These are phyloP conservation scores for Crotalaria pallida DNA, from an alignment of 306 rosid genomes.

Conservation along the genomic window DNA sequence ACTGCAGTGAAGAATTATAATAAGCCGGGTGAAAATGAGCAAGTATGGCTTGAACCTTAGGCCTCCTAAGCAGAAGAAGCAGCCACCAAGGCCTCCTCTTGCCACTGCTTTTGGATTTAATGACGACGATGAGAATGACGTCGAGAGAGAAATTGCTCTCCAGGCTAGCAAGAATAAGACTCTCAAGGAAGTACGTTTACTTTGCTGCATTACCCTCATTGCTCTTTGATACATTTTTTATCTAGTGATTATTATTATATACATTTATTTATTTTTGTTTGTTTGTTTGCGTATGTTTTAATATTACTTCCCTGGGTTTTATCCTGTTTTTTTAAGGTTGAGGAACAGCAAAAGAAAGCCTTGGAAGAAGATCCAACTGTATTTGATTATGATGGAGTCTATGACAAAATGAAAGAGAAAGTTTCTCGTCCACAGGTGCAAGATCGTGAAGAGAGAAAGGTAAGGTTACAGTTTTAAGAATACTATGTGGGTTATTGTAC, in stretches of 20 bases:
- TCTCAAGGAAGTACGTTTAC: conserved; percentile 58
- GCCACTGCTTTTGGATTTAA: conserved; percentile 60
- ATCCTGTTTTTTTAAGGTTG: conserved; percentile 44
- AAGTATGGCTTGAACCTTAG: conserved; percentile 84
- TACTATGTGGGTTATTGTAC: no score
- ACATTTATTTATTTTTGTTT: no score
- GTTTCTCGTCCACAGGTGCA: conserved; percentile 48
- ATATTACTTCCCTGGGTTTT: conserved; percentile 2
- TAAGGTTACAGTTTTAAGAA: conserved; percentile 6
- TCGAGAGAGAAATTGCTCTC: conserved; percentile 76
- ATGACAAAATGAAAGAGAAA: conserved; percentile 78
- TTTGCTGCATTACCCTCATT: background rate
- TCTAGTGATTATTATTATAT: background rate
- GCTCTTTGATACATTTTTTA: background rate
- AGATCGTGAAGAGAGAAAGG: conserved; percentile 77
- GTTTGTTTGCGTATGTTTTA: background rate
- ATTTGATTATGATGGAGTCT: conserved; percentile 83
- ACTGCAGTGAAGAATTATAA: conserved; percentile 5
- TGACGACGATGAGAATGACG: conserved; percentile 57
- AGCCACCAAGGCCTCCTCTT: conserved; percentile 42
- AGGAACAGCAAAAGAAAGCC: conserved; percentile 82
- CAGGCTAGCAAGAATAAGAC: conserved; percentile 79
- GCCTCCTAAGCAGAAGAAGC: conserved; percentile 53
- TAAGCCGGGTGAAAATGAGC: conserved; percentile 52
- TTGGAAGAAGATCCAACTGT: conserved; percentile 76